Evolutionary conservation across 768 basidiomycete species (phyloP), one percentile per base, ranked within the genome.

Genomic region (Hygrophorus pudorinus): DNA sequence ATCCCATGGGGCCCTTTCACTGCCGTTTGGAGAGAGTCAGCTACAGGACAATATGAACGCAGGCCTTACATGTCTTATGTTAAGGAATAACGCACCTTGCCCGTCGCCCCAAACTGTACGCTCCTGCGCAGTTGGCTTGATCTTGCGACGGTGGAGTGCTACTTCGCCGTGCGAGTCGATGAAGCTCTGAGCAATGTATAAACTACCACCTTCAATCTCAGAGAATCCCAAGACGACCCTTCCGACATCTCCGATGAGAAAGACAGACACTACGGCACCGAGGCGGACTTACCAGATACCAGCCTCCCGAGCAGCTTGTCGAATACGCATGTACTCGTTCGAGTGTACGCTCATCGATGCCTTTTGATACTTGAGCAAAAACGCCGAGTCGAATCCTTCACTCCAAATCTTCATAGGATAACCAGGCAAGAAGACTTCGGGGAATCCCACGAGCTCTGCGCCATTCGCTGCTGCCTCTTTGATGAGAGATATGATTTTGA

Each of bases 391-490:
- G 36, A 59, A 59, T 37, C 58, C 58, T 41, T 61, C 57, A 4
- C 56, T 55, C 59, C 59, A 61, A n/a, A 58, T 58, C 2, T 56
- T 59, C 58, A 58, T 58, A 9, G 59, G 59, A 47, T 61, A 61
- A 51, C 58, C 59, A 32, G 59, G 59, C 14, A 60, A 56, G 48
- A 60, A 60, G 28, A 58, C 51, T 43, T 61, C 59, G 0, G 58
- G 58, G 37, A 61, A 61, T 3, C 58, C 59, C 24, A 61, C 58
- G 18, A 61, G 56, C 46, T 61, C 59, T 14, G 59, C 59, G 17
- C 58, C 59, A 9, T 56, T 40, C 2, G 49, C 40, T 7, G 56
- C 53, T 3, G 59, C 59, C 37, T 61, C 59, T 14, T 49, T 47
- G 20, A 59, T 56, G 37, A 61, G 53, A 7, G 44, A 38, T 47